Evolutionary conservation across 2,329 filamentous ascomycete species (phyloP).

Genomic region (Fusarium subglutinans): DNA sequence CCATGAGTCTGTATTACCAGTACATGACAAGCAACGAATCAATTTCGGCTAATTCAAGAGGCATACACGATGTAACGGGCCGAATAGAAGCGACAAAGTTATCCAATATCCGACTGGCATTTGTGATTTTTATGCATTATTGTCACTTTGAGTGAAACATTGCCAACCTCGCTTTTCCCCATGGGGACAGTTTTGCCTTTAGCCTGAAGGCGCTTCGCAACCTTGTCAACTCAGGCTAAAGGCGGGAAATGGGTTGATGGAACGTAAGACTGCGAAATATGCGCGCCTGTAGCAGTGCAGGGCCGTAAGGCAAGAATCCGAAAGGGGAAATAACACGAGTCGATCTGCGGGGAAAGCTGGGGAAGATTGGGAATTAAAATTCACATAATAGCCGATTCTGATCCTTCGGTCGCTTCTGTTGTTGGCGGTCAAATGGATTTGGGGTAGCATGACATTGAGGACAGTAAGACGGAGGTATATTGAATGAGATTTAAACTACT

Average conservation of each 20-base stretch:
- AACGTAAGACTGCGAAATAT: neutral
- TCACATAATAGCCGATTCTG: neutral
- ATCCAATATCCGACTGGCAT: too few relatives aligned
- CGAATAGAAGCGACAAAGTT: neutral
- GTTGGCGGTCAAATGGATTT: neutral
- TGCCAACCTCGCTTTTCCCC: neutral
- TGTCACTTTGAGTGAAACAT: neutral
- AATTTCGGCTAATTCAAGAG: conserved; percentile 10
- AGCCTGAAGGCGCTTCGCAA: conserved; percentile 6
- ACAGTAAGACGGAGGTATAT: neutral
- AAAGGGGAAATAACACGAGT: neutral
- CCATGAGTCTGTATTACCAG: neutral
- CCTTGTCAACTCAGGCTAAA: conserved; percentile 18
- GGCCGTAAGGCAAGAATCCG: neutral
- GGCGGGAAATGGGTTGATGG: neutral
- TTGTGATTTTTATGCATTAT: neutral
- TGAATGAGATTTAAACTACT: neutral
- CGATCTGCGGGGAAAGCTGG: conserved; percentile 28
- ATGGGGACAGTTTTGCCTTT: neutral
- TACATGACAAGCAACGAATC: neutral
- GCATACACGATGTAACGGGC: neutral
- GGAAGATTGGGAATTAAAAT: neutral
- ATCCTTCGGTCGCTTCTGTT: neutral
- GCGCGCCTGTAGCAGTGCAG: conserved; percentile 7
- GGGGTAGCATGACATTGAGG: neutral